Evolutionary conservation across 2,329 filamentous ascomycete species (phyloP).

Genomic region (Penicillium sp.): DNA sequence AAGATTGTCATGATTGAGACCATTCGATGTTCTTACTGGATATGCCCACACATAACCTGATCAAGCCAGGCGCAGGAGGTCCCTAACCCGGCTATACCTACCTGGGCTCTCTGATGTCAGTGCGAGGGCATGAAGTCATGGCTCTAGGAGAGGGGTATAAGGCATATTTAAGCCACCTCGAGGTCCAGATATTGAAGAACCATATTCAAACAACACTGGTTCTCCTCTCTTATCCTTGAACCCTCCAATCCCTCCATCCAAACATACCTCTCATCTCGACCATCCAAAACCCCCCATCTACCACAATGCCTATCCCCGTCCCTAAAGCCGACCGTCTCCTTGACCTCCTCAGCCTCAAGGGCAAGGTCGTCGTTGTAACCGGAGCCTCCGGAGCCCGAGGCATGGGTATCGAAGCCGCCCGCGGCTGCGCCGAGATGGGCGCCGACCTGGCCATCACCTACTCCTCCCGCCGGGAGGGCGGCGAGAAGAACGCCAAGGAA

Average conservation of each 20-base stretch:
- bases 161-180: not conserved
- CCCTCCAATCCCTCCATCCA: too few species aligned
- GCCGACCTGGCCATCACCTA: conserved; percentile 61
- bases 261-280: not conserved
- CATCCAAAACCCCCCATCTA: not conserved
- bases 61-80: conserved; percentile 1
- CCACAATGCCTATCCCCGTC: conserved; percentile 34
- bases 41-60: conserved; percentile 2
- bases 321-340: conserved; percentile 30
- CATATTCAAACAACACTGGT: not conserved
- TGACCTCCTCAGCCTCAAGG: conserved; percentile 42
- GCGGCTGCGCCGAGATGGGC: conserved; percentile 56
- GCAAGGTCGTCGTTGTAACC: conserved; percentile 42
- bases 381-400: conserved; percentile 53
- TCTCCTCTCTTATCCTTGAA: not conserved
- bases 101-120: not conserved
- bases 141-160: not conserved
- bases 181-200: not conserved
- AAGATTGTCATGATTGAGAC: not conserved
- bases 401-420: conserved; percentile 60
- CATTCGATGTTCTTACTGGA: not conserved
- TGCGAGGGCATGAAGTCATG: conserved; percentile 14
- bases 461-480: conserved; percentile 52
- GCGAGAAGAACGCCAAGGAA: conserved; percentile 58
- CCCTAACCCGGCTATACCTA: not conserved